Conservation (phyloP, 768 basidiomycete genomes). For the Butyriboletus loyo region DNA sequence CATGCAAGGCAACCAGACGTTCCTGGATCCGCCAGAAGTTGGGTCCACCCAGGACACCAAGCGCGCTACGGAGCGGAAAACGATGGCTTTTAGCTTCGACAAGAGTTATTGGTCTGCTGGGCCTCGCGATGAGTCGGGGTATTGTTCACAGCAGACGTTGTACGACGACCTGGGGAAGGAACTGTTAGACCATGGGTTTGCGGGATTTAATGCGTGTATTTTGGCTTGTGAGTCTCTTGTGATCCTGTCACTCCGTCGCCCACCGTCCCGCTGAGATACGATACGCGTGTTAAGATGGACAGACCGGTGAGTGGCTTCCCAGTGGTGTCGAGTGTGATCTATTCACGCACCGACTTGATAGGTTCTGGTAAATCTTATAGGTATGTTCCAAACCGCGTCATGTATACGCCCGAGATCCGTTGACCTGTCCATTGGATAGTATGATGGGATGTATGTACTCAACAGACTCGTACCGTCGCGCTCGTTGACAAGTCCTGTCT, state of each 20-base stretch:
- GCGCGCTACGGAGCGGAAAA: conserved; percentile 86
- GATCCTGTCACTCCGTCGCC: not conserved
- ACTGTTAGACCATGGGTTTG: conserved; percentile 90
- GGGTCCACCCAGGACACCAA: conserved; percentile 68
- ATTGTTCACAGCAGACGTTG: conserved; percentile 92
- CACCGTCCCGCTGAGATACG: not conserved
- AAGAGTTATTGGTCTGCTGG: conserved; percentile 98
- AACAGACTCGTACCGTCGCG: not conserved
- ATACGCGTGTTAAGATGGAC: conserved; percentile 50
- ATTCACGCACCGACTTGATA: conserved; percentile 28
- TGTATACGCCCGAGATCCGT: not conserved
- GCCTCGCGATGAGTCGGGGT: conserved; percentile 80
- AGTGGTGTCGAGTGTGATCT: not conserved
- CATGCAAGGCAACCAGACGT: conserved; percentile 92
- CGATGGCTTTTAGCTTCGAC: conserved; percentile 91
- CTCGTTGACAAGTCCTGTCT: conserved; percentile 4
- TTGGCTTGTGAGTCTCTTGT: conserved; percentile 80
- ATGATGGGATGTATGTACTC: conserved; percentile 89
- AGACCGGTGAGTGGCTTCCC: conserved; percentile 64
- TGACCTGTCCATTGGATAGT: conserved; percentile 40
- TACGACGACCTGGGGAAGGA: conserved; percentile 95
- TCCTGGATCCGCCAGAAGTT: conserved; percentile 83
- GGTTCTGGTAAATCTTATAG: conserved; percentile 93
- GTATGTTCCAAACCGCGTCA: conserved; percentile 40
- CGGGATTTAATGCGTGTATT: conserved; percentile 98